Base-by-base conservation (phyloP, 306 rosid species). In the Acacia crassicarpa region DNA sequence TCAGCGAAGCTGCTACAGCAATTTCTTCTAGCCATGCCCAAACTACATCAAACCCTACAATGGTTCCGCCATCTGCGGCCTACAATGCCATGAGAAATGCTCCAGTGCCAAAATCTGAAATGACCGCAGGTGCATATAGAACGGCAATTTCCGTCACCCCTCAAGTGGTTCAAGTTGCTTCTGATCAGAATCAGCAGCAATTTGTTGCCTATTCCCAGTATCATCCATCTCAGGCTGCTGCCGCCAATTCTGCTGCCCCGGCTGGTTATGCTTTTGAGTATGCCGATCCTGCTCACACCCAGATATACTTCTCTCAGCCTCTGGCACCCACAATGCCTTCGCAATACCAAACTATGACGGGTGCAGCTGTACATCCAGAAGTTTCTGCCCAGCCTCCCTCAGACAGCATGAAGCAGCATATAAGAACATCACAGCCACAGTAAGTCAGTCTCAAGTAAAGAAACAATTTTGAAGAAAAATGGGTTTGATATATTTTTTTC, bases 321-420 rank as follows among this genome's bases (percentile, higher is more conserved):
- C 62, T 91, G 83, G 86, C 94, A 1, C 97, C 94, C 33, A 25
- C 91, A 58, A 90, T 93, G 93, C 78, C 92, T 82, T 91, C 98
- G 75, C 97, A 93, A 81, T 91, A 95, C 81, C 99, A 95, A 84
- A 91, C 98, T 78, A 93, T 95, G 99, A 83, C 94, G 4, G 88
- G 88, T 32, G 82, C 89, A 61, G 92, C 89, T 54, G 93, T 38
- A 38, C 41, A 38, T 38, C 41, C 41, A 5, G 41, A 38, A 5
- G 41, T 87, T 68, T 78, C 82, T 41, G 86, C 85, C 44, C 96
- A 92, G 91, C 96, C 76, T 84, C 85, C 96, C 6, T 77, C 89
- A 11, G 97, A 95, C 58, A 89, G 83, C 85, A 67, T 91, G 78
- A 95, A 95, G 90, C 94, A 92, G 88, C 99, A 89, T 90, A 89